Conservation (phyloP, 179 eudicot genomes). For the Heliamphora pulchella region DNA sequence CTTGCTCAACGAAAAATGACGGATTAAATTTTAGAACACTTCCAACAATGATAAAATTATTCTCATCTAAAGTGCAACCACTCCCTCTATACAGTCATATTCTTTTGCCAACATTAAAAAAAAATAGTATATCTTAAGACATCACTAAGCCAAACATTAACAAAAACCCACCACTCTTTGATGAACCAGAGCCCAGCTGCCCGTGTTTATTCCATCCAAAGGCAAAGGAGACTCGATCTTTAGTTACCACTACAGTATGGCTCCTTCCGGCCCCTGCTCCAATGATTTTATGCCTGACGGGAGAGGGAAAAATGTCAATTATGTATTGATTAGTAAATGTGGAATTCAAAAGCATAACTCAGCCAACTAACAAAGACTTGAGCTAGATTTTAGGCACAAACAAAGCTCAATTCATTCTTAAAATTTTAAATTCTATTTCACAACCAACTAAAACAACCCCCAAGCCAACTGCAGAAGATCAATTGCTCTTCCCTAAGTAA, state of each 20-base stretch:
- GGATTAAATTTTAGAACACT: not conserved
- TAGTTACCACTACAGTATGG: conserved; percentile 77
- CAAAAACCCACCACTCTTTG: conserved; percentile 38
- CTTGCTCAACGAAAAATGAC: not conserved
- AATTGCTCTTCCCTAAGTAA: not conserved
- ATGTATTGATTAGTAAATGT: not conserved
- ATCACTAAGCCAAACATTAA: not conserved
- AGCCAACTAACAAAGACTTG: not conserved
- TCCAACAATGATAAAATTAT: not conserved
- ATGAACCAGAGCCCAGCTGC: not conserved
- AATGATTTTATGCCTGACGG: conserved; percentile 61
- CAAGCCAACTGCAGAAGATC: not conserved
- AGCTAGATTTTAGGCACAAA: not conserved
- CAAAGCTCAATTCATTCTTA: not conserved
- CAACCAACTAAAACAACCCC: not conserved
- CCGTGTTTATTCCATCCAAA: conserved; percentile 68
- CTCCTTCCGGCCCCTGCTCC: conserved; percentile 67
- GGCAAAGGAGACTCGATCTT: conserved; percentile 66
- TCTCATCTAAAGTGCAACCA: not conserved
- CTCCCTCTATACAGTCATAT: not conserved
- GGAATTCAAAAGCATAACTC: not conserved
- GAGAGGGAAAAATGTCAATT: not conserved
- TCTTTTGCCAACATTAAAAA: not conserved
- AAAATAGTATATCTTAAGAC: not conserved
- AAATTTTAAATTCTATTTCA: not conserved